Base-by-base conservation (phyloP, 2,329 filamentous ascomycete genomes). In the Epichloe bromicola region DNA sequence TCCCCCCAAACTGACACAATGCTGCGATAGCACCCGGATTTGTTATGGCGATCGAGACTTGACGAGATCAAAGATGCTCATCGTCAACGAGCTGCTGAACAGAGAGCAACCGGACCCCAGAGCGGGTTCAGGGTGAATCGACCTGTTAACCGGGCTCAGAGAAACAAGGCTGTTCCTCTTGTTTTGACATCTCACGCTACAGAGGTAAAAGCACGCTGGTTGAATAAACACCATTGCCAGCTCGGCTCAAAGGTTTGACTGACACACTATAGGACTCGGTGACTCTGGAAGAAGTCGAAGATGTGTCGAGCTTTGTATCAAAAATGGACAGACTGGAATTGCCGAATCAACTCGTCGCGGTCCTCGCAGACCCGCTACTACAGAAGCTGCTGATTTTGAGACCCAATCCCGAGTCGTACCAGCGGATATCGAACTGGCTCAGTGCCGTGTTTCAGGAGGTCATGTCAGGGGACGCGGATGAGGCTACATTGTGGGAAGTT, bases 281-380 rank as follows among this genome's bases (percentile, higher is more conserved):
- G 4, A 85, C 79, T 3, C 67, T 94, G 5, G 88, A 94, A 61
- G 88, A 94, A 60, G 80, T 94, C 50, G 84, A 88, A 58, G 82
- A 74, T 54, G 81, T 82, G 12, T 72, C 80, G 23, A 74, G 79
- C 47, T 83, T 95, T 53, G 82, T 88, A 5, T 76, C 78, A 43
- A 85, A 79, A 51, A 66, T 95, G 8, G 87, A 94, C 58, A 85
- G 76, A 57, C 82, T 95, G 26, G 86, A 93, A 64, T 70, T 89
- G 40, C 88, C 88, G 0, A 89, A 86, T 55, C 88, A 95, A 65
- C 73, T 94, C 2, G 80, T 89, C 40, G 86, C 88, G 5, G 80
- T 86, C 4, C 70, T 94, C 14, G 79, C 78, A 2, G 86, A 94
- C 60, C 84, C 84, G 3, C 70, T 94, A 33, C 75, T 91, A 1